Evolutionary conservation across 129 eudicot species (phyloP), one percentile per base, ranked within the genome.

Genomic region (Flaveria sonorensis): DNA sequence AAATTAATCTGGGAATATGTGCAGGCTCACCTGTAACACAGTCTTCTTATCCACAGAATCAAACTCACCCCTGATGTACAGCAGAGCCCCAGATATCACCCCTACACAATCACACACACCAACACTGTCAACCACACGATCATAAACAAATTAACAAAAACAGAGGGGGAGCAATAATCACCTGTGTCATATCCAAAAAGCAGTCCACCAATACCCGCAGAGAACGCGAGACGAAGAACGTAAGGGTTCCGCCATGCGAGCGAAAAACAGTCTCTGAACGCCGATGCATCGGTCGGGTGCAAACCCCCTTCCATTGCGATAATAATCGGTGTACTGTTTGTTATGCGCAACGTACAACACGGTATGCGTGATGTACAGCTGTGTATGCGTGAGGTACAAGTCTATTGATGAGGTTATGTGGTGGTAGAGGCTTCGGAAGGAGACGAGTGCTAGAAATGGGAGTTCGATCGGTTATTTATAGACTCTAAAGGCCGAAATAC

Each of bases 181-280:
- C 93, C 93, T 45, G 96, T 90, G 39, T 90, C 96, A 12, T 90
- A 88, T 20, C 93, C 96, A 55, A 90, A 90, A 57, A 90, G 89
- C 42, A 90, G 87, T 64, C 96, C 96, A 72, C 96, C 96, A 13
- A 90, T 88, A 63, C 96, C 96, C 71, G 91, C 96, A 66, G 93
- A 88, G 78, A 90, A 88, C 76, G 93, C 93, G 51, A 90, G 87
- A 48, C 93, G 90, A 23, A 90, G 89, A 69, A 88, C 84, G 53
- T 81, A 90, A 20, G 90, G 90, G 30, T 90, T 88, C 32, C 71
- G 72, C 90, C 88, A 78, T 69, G 92, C 86, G 3, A 90, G 78
- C 1, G 88, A 87, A 23, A 90, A 78, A 73, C 96, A 90, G 0
- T 83, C 90, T 71, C 75, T 77, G 75, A 89, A 88, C 68, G 90